Conservation (phyloP, 1,139 yeast species). For the Blastobotrys apis region DNA sequence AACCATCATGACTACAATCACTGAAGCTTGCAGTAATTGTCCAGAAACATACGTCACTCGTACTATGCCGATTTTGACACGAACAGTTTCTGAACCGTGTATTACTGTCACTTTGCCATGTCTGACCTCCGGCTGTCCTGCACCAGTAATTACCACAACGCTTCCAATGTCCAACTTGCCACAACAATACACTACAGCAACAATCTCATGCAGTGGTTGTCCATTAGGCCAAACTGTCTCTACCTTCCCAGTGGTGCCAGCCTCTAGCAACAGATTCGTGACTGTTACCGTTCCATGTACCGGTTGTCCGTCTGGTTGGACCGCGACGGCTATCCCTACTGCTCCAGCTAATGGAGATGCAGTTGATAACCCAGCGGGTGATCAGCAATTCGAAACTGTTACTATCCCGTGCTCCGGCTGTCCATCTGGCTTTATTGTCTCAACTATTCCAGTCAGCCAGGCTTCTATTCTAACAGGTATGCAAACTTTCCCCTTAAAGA, state of each 20-base stretch:
- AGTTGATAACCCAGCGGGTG: not conserved
- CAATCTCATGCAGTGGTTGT: not conserved
- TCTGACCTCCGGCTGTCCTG: constrained; percentile 4
- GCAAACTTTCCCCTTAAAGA: no score
- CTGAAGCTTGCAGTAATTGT: not conserved
- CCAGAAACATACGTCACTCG: not conserved
- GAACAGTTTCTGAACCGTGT: not conserved
- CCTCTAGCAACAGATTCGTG: not conserved
- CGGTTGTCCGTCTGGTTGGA: constrained; percentile 4
- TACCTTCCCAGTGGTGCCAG: not conserved
- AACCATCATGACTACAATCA: not conserved
- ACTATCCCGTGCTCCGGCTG: constrained; percentile 7
- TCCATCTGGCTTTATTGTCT: constrained; percentile 2
- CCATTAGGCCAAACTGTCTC: not conserved
- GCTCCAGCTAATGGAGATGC: not conserved
- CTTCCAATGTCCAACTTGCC: constrained; percentile 8
- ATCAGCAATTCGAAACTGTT: not conserved
- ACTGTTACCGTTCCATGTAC: constrained; percentile 2
- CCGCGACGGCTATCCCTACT: not conserved
- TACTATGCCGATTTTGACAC: not conserved
- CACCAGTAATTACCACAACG: constrained; percentile 6
- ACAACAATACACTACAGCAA: not conserved
- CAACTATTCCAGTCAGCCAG: not conserved
- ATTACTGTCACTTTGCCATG: constrained; percentile 11
- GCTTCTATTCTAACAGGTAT: not conserved